phyloP scores from a whole-genome alignment of 768 basidiomycete species.

The Naganishia kalamii region DNA sequence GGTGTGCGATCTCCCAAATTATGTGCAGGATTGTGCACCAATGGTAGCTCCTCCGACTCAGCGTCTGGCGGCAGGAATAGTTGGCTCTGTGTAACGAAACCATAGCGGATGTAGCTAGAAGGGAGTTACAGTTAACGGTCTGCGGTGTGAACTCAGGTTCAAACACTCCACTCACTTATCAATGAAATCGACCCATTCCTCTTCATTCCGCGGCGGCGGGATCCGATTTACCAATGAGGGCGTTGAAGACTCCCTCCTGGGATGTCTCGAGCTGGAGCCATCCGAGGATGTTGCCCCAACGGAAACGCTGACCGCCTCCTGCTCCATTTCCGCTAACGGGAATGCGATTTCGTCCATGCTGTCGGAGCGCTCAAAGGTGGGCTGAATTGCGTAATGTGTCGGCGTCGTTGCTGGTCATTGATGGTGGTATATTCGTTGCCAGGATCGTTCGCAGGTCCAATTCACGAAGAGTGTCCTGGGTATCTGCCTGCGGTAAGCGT shows the following conservation, averaged over 20 bases:
- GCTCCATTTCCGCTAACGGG: background rate
- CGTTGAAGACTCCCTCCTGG: conserved; percentile 3
- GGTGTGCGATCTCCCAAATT: background rate
- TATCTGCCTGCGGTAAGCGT: no score
- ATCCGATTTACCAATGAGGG: background rate
- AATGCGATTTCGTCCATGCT: background rate
- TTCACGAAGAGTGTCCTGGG: no score
- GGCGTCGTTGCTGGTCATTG: no score
- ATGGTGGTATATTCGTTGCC: no score
- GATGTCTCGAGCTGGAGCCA: background rate
- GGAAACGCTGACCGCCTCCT: background rate
- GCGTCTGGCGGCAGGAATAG: background rate
- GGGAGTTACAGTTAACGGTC: no score
- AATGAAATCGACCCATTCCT: conserved; percentile 16
- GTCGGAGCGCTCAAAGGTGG: background rate
- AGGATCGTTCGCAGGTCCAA: no score
- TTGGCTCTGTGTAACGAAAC: conserved; percentile 1
- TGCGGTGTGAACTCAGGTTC: no score
- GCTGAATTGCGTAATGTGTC: background rate
- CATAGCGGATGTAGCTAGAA: conserved; percentile 8
- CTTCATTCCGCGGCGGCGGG: conserved; percentile 14
- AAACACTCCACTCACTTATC: conserved; percentile 19
- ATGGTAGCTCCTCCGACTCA: background rate
- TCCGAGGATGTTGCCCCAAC: background rate
- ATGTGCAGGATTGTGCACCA: no score